Evolutionary conservation across 441 rosid species (phyloP), one percentile per base, ranked within the genome.

Genomic region (Bruguiera hainesii): DNA sequence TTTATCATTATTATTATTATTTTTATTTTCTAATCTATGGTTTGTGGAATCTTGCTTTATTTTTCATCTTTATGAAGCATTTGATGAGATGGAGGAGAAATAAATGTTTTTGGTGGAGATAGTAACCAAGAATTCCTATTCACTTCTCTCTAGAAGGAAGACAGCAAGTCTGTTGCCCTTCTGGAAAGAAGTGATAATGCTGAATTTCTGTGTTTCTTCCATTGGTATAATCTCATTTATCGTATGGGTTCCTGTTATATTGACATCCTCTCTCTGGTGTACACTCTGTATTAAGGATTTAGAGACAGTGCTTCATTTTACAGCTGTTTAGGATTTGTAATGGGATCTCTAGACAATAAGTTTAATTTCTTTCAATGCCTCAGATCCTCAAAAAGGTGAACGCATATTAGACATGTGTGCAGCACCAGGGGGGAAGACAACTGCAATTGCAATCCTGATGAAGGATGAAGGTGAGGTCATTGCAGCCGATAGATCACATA

Each of bases 381-480:
- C 78, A 89, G 99, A 94, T 86, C 99, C 99, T 85, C 91, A 86
- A 49, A 88, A 76, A 77, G 99, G 99, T 68, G 99, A 94, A 77
- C 82, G 86, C 46, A 76, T 94, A 79, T 71, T 94, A 71, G 99
- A 94, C 76, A 94, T 91, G 99, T 94, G 99, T 70, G 99, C 99
- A 56, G 96, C 98, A 42, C 99, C 98, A 0, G 99, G 99, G 71
- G 99, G 99, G 66, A 94, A 94, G 75, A 94, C 99, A 63, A 91
- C 99, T 62, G 97, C 94, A 72, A 86, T 91, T 76, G 96, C 99
- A 62, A 79, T 83, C 61, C 86, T 88, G 72, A 91, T 94, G 96
- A 84, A 88, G 73, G 90, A 88, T 79, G 85, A 88, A 73, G 99
- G 99, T 70, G 97, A 88, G 85, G 81, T 94, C 73, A 74, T 89